Conservation (phyloP, 257 asterid species). For the Cynanchum wilfordii region DNA sequence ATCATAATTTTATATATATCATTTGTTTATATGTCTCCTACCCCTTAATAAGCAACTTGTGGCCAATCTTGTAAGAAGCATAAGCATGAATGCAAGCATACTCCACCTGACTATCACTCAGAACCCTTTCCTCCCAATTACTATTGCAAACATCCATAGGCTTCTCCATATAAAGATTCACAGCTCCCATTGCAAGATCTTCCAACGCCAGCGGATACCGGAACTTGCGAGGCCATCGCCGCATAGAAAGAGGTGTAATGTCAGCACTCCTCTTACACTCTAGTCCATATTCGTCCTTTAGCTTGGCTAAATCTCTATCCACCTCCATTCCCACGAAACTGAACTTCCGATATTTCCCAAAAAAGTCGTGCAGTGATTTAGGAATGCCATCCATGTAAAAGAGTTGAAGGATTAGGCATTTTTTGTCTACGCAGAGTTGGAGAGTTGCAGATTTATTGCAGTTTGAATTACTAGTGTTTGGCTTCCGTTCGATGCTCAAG, state of each 20-base stretch:
- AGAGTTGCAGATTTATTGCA: constrained; percentile 21
- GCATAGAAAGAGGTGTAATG: not conserved
- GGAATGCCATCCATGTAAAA: constrained; percentile 9
- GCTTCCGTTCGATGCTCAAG: constrained; percentile 18
- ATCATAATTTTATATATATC: too few species aligned
- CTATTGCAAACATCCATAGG: constrained; percentile 42
- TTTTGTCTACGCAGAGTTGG: constrained; percentile 12
- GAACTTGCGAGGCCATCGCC: constrained; percentile 12
- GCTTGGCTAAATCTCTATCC: not conserved
- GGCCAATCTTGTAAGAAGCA: constrained; percentile 19
- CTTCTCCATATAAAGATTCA: constrained; percentile 2
- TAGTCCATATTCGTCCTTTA: constrained; percentile 3
- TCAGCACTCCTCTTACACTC: not conserved
- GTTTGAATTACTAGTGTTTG: not conserved
- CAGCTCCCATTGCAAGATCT: constrained; percentile 7
- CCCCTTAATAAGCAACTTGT: constrained; percentile 1
- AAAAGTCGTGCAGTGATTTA: constrained; percentile 1
- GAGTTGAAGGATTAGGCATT: constrained; percentile 12
- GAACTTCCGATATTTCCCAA: not conserved
- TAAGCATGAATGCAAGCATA: constrained; percentile 74
- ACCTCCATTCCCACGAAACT: constrained; percentile 17
- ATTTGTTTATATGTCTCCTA: too few species aligned
- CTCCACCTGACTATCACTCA: constrained; percentile 39
- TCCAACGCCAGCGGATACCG: constrained; percentile 12
- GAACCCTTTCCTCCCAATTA: constrained; percentile 61